These are phyloP conservation scores for Venturia nashicola DNA, from an alignment of 2,329 filamentous ascomycete genomes.

Conservation along the genomic window DNA sequence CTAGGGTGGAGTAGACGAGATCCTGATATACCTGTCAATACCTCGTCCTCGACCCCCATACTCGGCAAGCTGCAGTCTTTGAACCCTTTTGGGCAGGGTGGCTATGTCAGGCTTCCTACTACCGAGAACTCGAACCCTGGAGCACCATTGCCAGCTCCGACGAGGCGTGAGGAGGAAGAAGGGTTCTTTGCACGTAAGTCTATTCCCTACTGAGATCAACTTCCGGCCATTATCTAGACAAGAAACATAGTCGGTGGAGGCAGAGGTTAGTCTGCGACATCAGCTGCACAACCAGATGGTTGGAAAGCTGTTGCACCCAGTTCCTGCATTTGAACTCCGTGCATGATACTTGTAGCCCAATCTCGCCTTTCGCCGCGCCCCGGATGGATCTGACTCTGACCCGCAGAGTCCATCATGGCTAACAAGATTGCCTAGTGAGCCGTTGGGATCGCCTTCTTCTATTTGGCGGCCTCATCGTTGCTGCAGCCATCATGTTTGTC, in stretches of 20 bases:
- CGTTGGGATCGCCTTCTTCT: constrained; percentile 92
- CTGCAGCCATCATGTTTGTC: constrained; percentile 81
- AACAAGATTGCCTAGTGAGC: constrained; percentile 52
- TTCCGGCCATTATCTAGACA: background rate
- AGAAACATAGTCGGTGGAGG: background rate
- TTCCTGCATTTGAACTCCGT: constrained; percentile 30
- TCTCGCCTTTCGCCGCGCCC: background rate
- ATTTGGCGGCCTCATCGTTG: constrained; percentile 83
- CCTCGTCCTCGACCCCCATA: constrained; percentile 57
- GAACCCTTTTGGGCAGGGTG: constrained; percentile 77
- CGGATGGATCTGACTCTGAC: background rate
- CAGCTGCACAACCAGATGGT: constrained; percentile 8
- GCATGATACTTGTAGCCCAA: constrained; percentile 23
- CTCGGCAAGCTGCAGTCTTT: constrained; percentile 70
- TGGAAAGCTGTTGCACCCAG: constrained; percentile 13
- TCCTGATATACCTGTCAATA: constrained; percentile 62
- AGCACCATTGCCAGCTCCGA: constrained; percentile 75
- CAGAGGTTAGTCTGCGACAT: background rate
- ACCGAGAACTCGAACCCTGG: constrained; percentile 56
- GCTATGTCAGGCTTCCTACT: constrained; percentile 84
- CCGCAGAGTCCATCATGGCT: background rate
- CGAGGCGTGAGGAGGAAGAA: constrained; percentile 83
- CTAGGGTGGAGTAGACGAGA: constrained; percentile 88
- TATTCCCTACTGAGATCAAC: constrained; percentile 7
- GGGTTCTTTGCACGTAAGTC: constrained; percentile 89